Evolutionary conservation across 108 stramenopile species (phyloP).

Genomic region (Conticribra guillardii): DNA sequence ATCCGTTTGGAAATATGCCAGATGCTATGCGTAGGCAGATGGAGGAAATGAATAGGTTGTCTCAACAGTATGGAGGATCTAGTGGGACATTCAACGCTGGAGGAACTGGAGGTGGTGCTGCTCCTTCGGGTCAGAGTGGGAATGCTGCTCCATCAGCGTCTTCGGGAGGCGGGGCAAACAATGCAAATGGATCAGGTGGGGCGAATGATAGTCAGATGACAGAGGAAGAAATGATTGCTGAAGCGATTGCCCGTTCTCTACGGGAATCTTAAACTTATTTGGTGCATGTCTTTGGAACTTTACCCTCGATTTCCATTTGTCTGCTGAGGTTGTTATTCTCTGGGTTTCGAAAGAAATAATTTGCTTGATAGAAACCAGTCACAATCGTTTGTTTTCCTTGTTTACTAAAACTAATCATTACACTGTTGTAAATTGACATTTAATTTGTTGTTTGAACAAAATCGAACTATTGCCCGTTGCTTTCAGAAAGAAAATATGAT

Average conservation of each 20-base stretch:
- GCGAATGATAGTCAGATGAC: slow-evolving; percentile 61
- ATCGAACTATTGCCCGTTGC: too few species aligned
- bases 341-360: too few species aligned
- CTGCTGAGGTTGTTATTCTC: too few species aligned
- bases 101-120: slow-evolving; percentile 8
- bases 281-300: too few species aligned
- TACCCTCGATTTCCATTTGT: too few species aligned
- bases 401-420: too few species aligned
- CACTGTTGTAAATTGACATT: too few species aligned
- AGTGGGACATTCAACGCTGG: slow-evolving; percentile 27
- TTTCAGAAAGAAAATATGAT: too few species aligned
- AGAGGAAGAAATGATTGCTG: slow-evolving; percentile 92
- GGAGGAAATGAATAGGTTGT: slow-evolving; percentile 35
- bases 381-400: too few species aligned
- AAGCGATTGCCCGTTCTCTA: slow-evolving; percentile 88
- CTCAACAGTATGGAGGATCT: slow-evolving; percentile 18
- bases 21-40: slow-evolving; percentile 49
- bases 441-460: too few species aligned
- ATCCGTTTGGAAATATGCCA: slow-evolving; percentile 29
- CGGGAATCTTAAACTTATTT: slow-evolving; percentile 62
- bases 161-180: background rate
- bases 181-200: slow-evolving; percentile 1
- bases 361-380: too few species aligned
- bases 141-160: background rate
- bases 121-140: background rate